Base-by-base conservation (phyloP, 2,329 filamentous ascomycete genomes). In the Camptophora hylomeconis region DNA sequence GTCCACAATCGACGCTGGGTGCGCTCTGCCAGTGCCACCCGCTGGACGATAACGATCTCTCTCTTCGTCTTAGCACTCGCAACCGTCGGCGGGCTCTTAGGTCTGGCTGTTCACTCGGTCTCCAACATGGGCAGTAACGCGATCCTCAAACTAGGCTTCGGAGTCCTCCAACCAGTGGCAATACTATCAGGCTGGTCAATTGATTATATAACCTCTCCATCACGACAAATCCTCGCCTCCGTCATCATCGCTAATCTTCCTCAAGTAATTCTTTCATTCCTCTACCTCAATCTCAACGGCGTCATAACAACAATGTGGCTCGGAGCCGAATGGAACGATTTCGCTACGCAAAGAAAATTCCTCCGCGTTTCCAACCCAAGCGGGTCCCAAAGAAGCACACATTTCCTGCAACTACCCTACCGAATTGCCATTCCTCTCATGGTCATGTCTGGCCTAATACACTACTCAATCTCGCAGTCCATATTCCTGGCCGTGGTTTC, bases 281-380 rank as follows among this genome's bases (percentile, higher is more conserved):
- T 56, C 5, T 58, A 56, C 30, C 45, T 58, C 18, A 24, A 45
- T 5, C 46, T 46, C 36, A 58, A 58, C 26, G 33, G 43, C 15
- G 33, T 56, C 5, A 40, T 52, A 17, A 72, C 62, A 1, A 50
- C 45, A 8, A 65, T 69, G 48, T 49, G 61, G 1, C 44, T 63
- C 0, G 57, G 34, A 3, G 40, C 48, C 7, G 69, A 73, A 44
- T 73, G 60, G 50, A 58, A 49, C 23, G 39, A 44, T 2, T 63
- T 60, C 40, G 52, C 52, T 4, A 27, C 38, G 0, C 23, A 47
- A 7, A 47, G 56, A 1, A 59, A 55, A 31, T 29, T 39, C 0
- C 48, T 63, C 0, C 47, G 58, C 2, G 57, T 60, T 0, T 57
- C 53, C 1, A 43, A 45, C 0, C 54, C 57, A 0, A 16, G 34